These are phyloP conservation scores for Malus orientalis DNA, from an alignment of 306 rosid species.

Conservation along the genomic window DNA sequence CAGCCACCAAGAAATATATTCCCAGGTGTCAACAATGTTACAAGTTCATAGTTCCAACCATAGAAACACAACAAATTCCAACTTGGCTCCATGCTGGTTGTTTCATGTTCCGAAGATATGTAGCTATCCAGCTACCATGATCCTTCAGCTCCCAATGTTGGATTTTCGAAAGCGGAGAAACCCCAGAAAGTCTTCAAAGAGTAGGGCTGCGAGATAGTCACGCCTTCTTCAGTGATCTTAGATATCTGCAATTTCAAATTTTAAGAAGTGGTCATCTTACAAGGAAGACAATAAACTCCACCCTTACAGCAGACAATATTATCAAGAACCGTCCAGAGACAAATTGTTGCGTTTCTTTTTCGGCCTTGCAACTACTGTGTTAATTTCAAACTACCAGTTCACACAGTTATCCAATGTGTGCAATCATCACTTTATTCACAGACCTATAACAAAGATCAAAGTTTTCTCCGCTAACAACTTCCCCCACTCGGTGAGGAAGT, in stretches of 20 bases:
- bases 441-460: neutral
- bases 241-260: constrained; percentile 55
- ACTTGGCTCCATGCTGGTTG: neutral
- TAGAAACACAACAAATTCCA: constrained; percentile 3
- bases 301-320: neutral
- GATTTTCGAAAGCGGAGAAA: constrained; percentile 67
- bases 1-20: neutral
- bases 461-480: neutral
- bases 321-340: neutral
- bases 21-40: neutral
- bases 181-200: constrained; percentile 87
- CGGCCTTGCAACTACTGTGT: neutral
- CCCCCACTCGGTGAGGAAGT: neutral
- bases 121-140: constrained; percentile 49
- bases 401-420: neutral
- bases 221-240: constrained; percentile 70
- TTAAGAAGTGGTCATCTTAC: constrained; percentile 1
- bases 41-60: neutral
- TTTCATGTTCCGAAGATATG: neutral
- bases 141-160: constrained; percentile 76
- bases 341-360: neutral
- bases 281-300: neutral
- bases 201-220: constrained; percentile 57
- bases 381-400: neutral
- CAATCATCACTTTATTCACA: neutral